Base-by-base conservation (phyloP, 257 asterid species). In the Fraxinus excelsior region DNA sequence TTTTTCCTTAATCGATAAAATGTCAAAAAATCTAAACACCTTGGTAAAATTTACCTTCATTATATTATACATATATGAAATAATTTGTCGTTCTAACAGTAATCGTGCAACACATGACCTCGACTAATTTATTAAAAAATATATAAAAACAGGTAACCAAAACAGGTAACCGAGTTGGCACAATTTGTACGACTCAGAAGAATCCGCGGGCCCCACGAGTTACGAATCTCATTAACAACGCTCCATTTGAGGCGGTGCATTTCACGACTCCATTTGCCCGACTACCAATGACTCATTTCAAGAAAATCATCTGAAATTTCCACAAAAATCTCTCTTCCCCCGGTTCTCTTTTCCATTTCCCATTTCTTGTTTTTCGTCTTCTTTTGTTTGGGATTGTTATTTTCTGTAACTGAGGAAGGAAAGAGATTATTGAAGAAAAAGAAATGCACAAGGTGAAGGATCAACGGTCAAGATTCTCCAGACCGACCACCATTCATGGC, bases 401-500 rank as follows among this genome's bases (percentile, higher is more conserved):
- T 18, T 25, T 21, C 67, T 60, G 67, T 60, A 60, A 60, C 26
- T 25, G 66, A 58, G 26, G n/a, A n/a, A n/a, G 67, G 25, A 8
- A 60, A 4, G 14, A 21, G 29, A 25, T 60, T 60, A 9, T 60
- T 23, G 67, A 60, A 60, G 18, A 25, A 21, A 60, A 23, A 18
- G 32, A 32, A 71, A 78, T 78, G 79, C 85, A 82, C 78, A 86
- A 80, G 76, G 67, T 76, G 81, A 88, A 82, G 89, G 86, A 82
- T 84, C 90, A 77, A 72, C 77, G 86, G 58, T 37, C 85, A 28
- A 88, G 84, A 80, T 79, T 85, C 74, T 79, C 81, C 53, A 88
- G 85, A 81, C 88, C 96, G 64, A 80, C 89, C 60, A 93, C 99
- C 73, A 89, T 96, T 74, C 99, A 96, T 80, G 98, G 90, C 68